These are phyloP conservation scores for Anethum foeniculum DNA, from an alignment of 140 eudicot genomes.

Conservation along the genomic window DNA sequence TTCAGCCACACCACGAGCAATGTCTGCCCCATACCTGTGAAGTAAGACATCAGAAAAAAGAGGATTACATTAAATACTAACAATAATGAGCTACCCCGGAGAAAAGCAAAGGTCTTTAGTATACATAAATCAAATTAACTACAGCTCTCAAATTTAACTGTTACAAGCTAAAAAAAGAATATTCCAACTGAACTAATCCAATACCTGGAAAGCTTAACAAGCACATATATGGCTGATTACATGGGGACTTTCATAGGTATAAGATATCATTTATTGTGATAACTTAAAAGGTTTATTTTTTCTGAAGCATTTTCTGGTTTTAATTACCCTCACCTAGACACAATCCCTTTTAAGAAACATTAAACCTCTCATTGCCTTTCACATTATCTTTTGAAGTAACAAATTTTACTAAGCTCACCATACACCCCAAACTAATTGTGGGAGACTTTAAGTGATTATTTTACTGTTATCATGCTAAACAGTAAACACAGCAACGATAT, in stretches of 20 bases:
- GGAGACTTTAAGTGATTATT: neutral
- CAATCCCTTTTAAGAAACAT: neutral
- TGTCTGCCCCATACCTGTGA: slow-evolving; percentile 86
- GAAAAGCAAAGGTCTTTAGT: neutral
- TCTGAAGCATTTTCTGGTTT: neutral
- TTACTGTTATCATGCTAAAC: neutral
- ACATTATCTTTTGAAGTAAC: neutral
- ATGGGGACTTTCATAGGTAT: neutral
- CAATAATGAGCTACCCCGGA: neutral
- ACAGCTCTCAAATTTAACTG: neutral
- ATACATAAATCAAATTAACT: neutral
- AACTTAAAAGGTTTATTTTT: neutral
- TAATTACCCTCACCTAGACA: neutral
- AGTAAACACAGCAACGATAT: neutral
- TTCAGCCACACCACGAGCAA: slow-evolving; percentile 99
- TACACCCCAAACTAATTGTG: neutral
- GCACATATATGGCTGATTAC: neutral
- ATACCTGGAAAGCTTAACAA: neutral
- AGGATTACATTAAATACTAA: slow-evolving; percentile 1
- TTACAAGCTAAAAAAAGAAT: neutral
- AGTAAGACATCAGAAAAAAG: neutral
- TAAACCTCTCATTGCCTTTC: neutral
- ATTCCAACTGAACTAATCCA: neutral
- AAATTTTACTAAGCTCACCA: neutral
- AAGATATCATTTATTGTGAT: neutral